Evolutionary conservation across 2,329 filamentous ascomycete species (phyloP), one percentile per base, ranked within the genome.

Genomic region (Zymoseptoria ardabiliae): DNA sequence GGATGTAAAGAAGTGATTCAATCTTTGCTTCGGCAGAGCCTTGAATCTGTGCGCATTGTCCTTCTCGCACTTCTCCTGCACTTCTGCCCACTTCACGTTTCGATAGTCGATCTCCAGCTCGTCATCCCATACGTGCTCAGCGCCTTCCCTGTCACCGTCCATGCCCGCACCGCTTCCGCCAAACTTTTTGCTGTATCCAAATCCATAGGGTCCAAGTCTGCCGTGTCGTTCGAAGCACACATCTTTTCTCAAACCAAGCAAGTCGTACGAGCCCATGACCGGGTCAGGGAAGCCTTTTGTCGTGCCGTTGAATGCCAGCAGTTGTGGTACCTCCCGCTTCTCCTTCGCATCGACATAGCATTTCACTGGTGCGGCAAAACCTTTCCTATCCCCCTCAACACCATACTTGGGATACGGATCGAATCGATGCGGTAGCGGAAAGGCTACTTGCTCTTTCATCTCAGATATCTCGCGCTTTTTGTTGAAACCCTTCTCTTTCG

Each of bases 181-280:
- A 64, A 82, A 85, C 59, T 85, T 85, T 35, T 82, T 78, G 30
- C 88, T 90, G 73, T 97, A 97, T 8, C 93, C 93, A 62, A 91
- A 84, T 0, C 93, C 93, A 67, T 99, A 99, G 0, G 93, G 89
- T 0, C 90, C 92, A 28, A 94, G 84, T 63, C 91, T 84, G 2
- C 93, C 93, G 71, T 90, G 96, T 1, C 94, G 83, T 66, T 99
- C 94, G 70, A 96, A 97, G 76, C 94, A 99, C 53, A 97, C 84
- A 68, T 96, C 88, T 65, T 95, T 85, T 19, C 88, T 84, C 41
- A 97, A 77, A 0, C 86, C 87, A 11, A 97, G 75, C 49, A 93
- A 74, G 9, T 91, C 85, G 68, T 96, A 92, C 0, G 91, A 96
- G n/a, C 94, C 94, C 69, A 93, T 83, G 2, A 90, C 84, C 60